Evolutionary conservation across 306 rosid species (phyloP).

Genomic region (Nissolia schottii): DNA sequence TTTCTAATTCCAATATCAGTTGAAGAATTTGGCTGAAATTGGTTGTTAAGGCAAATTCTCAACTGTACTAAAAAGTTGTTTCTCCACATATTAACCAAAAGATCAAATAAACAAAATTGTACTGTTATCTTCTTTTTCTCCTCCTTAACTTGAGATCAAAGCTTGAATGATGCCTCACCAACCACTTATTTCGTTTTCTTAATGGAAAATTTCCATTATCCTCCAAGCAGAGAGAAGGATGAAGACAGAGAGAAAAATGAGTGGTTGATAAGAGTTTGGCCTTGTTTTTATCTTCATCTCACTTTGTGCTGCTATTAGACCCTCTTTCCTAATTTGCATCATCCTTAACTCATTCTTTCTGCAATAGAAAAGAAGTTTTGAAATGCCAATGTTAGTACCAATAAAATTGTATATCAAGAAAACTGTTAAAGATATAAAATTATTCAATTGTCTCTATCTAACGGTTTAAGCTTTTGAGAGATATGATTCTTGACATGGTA

Average conservation of each 20-base stretch:
- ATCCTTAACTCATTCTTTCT: slow-evolving; percentile 47
- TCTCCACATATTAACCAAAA: slow-evolving; percentile 27
- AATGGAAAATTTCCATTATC: slow-evolving; percentile 25
- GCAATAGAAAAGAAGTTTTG: slow-evolving; percentile 14
- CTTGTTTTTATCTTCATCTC: slow-evolving; percentile 23
- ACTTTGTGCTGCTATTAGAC: slow-evolving; percentile 24
- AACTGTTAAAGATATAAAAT: too few relatives aligned
- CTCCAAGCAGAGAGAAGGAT: slow-evolving; percentile 28
- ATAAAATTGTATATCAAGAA: background rate
- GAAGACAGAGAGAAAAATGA: slow-evolving; percentile 41
- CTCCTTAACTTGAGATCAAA: background rate
- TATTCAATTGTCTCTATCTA: too few relatives aligned
- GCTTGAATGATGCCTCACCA: slow-evolving; percentile 21
- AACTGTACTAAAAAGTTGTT: background rate
- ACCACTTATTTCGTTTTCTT: slow-evolving; percentile 1
- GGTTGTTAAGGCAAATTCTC: slow-evolving; percentile 32
- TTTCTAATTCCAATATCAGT: slow-evolving; percentile 2
- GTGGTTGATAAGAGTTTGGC: slow-evolving; percentile 42
- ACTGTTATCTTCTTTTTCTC: background rate
- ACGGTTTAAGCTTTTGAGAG: too few relatives aligned
- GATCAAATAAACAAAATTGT: slow-evolving; percentile 37
- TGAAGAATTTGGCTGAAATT: slow-evolving; percentile 16
- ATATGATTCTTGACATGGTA: too few relatives aligned
- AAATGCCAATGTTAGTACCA: slow-evolving; percentile 4
- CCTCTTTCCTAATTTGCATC: slow-evolving; percentile 5